Conservation (phyloP, 371 early-diverging fungal genomes). For the Mortierella sp. region DNA sequence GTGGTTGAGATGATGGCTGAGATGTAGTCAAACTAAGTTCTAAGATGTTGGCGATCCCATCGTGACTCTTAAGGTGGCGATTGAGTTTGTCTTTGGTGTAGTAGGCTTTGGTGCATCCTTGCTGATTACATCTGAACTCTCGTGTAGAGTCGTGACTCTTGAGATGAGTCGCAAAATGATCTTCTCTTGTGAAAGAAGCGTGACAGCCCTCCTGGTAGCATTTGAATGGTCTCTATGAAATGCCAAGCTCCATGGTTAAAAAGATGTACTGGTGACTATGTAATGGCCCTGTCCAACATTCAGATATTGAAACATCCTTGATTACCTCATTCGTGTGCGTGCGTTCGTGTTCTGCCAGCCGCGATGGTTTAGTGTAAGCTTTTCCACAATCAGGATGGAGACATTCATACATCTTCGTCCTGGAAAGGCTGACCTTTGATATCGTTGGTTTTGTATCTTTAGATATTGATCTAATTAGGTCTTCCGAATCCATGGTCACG, state of each 20-base stretch:
- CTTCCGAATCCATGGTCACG: neutral
- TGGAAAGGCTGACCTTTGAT: neutral
- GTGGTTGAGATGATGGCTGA: too few relatives aligned
- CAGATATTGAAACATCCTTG: neutral
- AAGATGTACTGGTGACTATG: neutral
- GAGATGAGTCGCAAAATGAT: conserved; percentile 22
- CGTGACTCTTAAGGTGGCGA: conserved; percentile 71
- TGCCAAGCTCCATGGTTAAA: neutral
- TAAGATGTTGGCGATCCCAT: conserved; percentile 56
- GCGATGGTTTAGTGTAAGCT: conserved; percentile 65
- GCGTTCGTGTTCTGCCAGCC: conserved; percentile 67
- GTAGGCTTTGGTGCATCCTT: conserved; percentile 71
- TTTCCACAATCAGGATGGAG: conserved; percentile 62
- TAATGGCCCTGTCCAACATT: neutral
- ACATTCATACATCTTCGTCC: conserved; percentile 28
- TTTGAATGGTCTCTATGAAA: conserved; percentile 36
- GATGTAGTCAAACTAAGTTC: conserved; percentile 23
- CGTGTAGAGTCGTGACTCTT: conserved; percentile 54
- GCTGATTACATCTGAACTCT: conserved; percentile 66
- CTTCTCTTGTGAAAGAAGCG: conserved; percentile 26
- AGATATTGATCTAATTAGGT: neutral
- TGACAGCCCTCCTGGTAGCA: conserved; percentile 33
- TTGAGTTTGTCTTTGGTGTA: conserved; percentile 65
- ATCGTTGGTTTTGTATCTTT: neutral
- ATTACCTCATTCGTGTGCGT: conserved; percentile 75